A percentile compares a stretch with the other conserved stretches of the same genome.
These are phyloP conservation scores for Cicer yamashitae DNA, from an alignment of 306 rosid species.

Conservation along the genomic window DNA sequence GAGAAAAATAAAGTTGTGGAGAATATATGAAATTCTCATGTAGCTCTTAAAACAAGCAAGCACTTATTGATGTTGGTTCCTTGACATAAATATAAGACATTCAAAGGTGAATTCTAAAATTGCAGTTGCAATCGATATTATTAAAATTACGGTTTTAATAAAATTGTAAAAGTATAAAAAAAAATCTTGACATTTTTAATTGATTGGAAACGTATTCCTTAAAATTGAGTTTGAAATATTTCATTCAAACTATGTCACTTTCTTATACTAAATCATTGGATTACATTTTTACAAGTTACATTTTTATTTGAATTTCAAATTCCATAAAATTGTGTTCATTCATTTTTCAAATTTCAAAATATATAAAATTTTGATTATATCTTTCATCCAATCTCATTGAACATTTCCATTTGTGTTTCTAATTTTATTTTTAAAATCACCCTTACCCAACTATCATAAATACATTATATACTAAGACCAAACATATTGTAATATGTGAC, in stretches of 20 bases:
- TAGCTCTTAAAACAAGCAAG: neutral
- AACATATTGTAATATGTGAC: neutral
- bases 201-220: neutral
- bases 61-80: neutral
- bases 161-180: neutral
- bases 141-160: too few relatives aligned
- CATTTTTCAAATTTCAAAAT: neutral
- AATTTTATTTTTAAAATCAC: slow-evolving; percentile 2
- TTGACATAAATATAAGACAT: neutral
- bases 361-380: neutral
- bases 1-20: neutral
- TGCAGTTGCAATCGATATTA: neutral
- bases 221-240: neutral
- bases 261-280: neutral
- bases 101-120: neutral
- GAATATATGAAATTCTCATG: neutral
- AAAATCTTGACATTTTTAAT: too few relatives aligned
- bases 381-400: slow-evolving; percentile 18
- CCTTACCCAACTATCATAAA: slow-evolving; percentile 1
- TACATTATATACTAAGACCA: slow-evolving; percentile 7
- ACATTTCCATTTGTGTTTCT: neutral
- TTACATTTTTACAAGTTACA: neutral
- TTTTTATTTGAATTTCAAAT: neutral
- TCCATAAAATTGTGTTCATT: too few relatives aligned
- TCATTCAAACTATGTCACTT: neutral